Evolutionary conservation across 2,329 filamentous ascomycete species (phyloP).

Genomic region (Aureobasidium sp.): DNA sequence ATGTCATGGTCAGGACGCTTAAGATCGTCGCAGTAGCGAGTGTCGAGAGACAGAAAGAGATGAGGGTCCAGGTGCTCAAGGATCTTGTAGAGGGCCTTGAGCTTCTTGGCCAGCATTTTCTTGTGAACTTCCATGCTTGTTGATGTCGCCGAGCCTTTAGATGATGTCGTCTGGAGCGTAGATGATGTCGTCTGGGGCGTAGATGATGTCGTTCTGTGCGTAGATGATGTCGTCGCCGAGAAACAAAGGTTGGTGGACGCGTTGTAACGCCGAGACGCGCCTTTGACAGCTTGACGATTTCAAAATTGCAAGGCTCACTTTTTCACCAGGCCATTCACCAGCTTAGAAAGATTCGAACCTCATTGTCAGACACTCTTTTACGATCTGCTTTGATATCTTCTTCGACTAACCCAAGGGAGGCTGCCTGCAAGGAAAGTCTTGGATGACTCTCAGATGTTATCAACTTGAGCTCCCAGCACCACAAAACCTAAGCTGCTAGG

Average conservation of each 20-base stretch:
- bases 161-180: neutral
- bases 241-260: neutral
- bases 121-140: neutral
- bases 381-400: too few species aligned
- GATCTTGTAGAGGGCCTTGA: neutral
- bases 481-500: too few species aligned
- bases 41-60: neutral
- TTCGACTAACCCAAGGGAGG: too few species aligned
- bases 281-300: neutral
- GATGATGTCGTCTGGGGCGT: neutral
- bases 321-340: neutral
- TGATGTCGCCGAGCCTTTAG: neutral
- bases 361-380: too few species aligned
- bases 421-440: too few species aligned
- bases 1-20: neutral
- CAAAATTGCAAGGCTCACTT: neutral
- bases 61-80: neutral
- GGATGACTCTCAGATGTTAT: too few species aligned
- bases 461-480: too few species aligned
- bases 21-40: neutral
- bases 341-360: neutral
- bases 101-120: conserved; percentile 1
- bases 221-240: neutral
- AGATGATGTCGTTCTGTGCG: neutral
- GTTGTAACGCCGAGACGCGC: neutral